Evolutionary conservation across 768 basidiomycete genomes (phyloP).

Genomic region (Pholiota molesta): DNA sequence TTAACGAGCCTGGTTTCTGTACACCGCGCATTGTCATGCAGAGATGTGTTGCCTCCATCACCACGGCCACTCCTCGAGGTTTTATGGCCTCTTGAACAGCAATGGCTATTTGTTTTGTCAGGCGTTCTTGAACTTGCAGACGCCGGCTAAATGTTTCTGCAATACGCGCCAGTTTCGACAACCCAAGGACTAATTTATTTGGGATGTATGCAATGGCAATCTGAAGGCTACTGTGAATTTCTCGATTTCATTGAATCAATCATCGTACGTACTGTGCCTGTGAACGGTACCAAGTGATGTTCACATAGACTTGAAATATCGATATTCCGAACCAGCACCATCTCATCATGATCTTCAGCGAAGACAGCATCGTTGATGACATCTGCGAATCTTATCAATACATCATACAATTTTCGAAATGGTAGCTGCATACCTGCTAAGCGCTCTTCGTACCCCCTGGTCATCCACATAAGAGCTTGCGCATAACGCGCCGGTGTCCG

Average conservation of each 20-base stretch:
- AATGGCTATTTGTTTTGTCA: conserved; percentile 96
- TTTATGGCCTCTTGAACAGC: conserved; percentile 99
- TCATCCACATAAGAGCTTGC: conserved; percentile 99
- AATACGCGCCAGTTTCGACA: conserved; percentile 96
- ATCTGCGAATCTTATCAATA: conserved; percentile 51
- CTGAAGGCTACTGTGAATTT: conserved; percentile 41
- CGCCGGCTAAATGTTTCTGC: conserved; percentile 97
- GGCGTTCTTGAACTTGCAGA: conserved; percentile 95
- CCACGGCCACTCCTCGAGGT: conserved; percentile 96
- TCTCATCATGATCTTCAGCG: conserved; percentile 98
- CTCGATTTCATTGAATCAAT: conserved; percentile 17
- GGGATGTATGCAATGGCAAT: conserved; percentile 98
- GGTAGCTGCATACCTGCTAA: conserved; percentile 64
- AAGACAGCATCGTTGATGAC: conserved; percentile 99
- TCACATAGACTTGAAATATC: conserved; percentile 97
- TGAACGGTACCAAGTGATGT: conserved; percentile 98
- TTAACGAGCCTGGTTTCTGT: conserved; percentile 95
- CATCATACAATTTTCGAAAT: conserved; percentile 18
- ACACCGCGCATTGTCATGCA: conserved; percentile 99
- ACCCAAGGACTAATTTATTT: conserved; percentile 88
- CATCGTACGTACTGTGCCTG: conserved; percentile 76
- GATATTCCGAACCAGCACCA: conserved; percentile 98
- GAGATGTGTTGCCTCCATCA: conserved; percentile 98
- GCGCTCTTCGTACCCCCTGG: conserved; percentile 95
- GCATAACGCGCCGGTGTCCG: conserved; percentile 96